Evolutionary conservation across 345 rosid genomes (phyloP).

Genomic region (Aquilaria sinensis): DNA sequence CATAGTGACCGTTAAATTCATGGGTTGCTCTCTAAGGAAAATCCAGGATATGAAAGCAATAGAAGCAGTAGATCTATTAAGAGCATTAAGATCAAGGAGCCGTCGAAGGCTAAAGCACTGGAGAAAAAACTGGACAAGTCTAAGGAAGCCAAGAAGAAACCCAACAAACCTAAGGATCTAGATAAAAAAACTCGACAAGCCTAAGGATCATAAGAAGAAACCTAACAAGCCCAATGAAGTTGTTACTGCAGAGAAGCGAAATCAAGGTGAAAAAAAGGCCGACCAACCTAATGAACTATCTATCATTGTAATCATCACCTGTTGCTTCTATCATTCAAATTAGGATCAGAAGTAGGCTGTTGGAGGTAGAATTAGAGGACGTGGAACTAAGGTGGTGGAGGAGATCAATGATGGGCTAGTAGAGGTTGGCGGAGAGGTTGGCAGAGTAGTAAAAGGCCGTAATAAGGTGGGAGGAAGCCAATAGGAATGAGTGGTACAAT

Average conservation of each 20-base stretch:
- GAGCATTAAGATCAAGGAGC: slow-evolving; percentile 34
- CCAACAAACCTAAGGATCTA: not conserved
- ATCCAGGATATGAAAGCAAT: slow-evolving; percentile 37
- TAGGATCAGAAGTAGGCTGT: no score
- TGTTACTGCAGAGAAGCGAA: slow-evolving; percentile 12
- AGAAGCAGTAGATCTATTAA: slow-evolving; percentile 43
- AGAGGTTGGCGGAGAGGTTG: no score
- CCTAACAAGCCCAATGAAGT: not conserved
- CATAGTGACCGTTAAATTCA: slow-evolving; percentile 53
- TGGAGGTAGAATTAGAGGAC: no score
- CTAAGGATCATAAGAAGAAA: slow-evolving; percentile 5
- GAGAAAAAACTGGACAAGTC: not conserved
- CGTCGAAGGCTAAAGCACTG: not conserved
- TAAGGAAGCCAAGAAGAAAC: not conserved
- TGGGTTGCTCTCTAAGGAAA: slow-evolving; percentile 63
- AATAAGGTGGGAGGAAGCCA: no score
- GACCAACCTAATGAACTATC: not conserved
- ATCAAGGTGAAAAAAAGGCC: not conserved
- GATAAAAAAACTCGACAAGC: slow-evolving; percentile 1
- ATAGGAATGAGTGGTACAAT: no score
- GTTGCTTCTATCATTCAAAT: no score
- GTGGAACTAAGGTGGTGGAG: no score
- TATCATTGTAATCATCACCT: no score
- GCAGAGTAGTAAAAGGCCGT: no score
- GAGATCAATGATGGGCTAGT: no score